These are phyloP conservation scores for Agaricus sinodeliciosus DNA, from an alignment of 768 basidiomycete species.

Conservation along the genomic window DNA sequence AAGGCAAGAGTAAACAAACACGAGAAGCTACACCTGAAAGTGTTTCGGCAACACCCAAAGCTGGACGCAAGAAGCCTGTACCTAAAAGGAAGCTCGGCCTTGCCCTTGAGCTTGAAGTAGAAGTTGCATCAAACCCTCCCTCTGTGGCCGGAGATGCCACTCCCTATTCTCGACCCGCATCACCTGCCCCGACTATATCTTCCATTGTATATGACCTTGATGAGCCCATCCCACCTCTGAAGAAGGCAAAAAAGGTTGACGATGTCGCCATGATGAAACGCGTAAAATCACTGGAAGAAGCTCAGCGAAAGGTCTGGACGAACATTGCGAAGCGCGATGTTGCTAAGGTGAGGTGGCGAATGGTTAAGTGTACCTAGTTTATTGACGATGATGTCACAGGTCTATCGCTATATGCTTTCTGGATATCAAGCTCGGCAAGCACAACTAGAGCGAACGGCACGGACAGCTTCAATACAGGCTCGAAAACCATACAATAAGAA, in stretches of 20 bases:
- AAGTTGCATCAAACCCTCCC: conserved; percentile 43
- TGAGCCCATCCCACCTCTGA: conserved; percentile 63
- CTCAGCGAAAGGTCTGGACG: conserved; percentile 86
- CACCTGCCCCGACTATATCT: conserved; percentile 52
- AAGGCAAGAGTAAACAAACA: conserved; percentile 43
- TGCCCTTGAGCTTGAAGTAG: conserved; percentile 45
- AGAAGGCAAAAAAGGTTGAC: conserved; percentile 72
- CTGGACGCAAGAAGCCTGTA: conserved; percentile 46
- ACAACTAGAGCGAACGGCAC: conserved; percentile 72
- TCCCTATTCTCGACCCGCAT: conserved; percentile 63
- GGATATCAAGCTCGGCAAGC: conserved; percentile 61
- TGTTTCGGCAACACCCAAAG: conserved; percentile 43
- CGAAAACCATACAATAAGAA: conserved; percentile 70
- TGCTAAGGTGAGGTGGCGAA: conserved; percentile 51
- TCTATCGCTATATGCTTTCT: conserved; percentile 68
- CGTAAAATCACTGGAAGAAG: conserved; percentile 71
- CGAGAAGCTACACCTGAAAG: conserved; percentile 59
- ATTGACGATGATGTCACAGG: conserved; percentile 33
- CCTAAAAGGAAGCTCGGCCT: conserved; percentile 52
- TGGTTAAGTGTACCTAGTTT: neutral
- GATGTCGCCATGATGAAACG: conserved; percentile 67
- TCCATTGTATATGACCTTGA: conserved; percentile 68
- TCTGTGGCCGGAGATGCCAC: conserved; percentile 66
- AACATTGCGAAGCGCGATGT: conserved; percentile 83
- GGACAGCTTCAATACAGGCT: conserved; percentile 69